Evolutionary conservation across 2,329 filamentous ascomycete species (phyloP).

Genomic region (Penicillium capsulatum): DNA sequence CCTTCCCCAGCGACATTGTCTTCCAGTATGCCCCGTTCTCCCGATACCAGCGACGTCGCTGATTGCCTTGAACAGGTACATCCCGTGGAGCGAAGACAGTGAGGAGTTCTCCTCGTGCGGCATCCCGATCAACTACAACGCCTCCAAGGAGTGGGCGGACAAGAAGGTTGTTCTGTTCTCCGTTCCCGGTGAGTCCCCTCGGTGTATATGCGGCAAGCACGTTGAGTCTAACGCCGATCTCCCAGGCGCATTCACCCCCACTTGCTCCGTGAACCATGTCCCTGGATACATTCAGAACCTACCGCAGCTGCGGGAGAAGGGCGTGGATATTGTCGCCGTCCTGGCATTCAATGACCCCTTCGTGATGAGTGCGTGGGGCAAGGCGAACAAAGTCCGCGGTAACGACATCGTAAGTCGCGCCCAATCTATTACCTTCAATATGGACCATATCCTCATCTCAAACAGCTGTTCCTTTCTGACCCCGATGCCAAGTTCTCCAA

Average conservation of each 20-base stretch:
- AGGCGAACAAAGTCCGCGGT: slow-evolving; percentile 72
- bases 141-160: slow-evolving; percentile 68
- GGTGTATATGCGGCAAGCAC: too few relatives aligned
- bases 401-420: slow-evolving; percentile 54
- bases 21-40: slow-evolving; percentile 57
- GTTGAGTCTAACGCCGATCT: too few relatives aligned
- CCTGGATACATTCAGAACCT: slow-evolving; percentile 71
- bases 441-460: neutral
- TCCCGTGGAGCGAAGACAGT: slow-evolving; percentile 69
- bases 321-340: slow-evolving; percentile 73
- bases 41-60: neutral
- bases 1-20: slow-evolving; percentile 72
- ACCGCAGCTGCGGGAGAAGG: slow-evolving; percentile 67
- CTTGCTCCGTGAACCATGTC: slow-evolving; percentile 74
- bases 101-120: slow-evolving; percentile 71
- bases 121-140: slow-evolving; percentile 71
- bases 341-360: slow-evolving; percentile 77
- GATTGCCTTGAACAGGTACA: slow-evolving; percentile 53
- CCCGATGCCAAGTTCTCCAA: slow-evolving; percentile 66
- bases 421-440: neutral
- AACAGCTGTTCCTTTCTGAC: slow-evolving; percentile 69
- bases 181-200: slow-evolving; percentile 55
- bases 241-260: slow-evolving; percentile 73
- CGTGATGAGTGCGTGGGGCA: slow-evolving; percentile 84
- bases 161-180: slow-evolving; percentile 71